These are phyloP conservation scores for Dryas drummondii DNA, from an alignment of 306 rosid genomes.

Conservation along the genomic window DNA sequence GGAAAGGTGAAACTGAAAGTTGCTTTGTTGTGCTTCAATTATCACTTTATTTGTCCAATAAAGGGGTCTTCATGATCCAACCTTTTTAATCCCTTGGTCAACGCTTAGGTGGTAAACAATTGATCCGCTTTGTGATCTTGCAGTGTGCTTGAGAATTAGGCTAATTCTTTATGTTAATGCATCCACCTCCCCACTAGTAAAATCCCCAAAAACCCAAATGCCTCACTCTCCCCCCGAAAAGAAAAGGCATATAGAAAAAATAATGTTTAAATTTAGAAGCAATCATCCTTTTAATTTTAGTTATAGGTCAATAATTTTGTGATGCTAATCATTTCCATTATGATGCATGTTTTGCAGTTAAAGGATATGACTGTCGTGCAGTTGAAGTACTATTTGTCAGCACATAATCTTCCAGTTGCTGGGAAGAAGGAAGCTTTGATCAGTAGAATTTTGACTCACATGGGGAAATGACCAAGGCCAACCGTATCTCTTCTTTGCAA, in stretches of 20 bases:
- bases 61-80: background rate
- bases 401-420: conserved; percentile 75
- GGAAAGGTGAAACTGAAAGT: conserved; percentile 65
- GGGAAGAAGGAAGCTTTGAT: conserved; percentile 86
- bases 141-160: background rate
- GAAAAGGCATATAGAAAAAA: background rate
- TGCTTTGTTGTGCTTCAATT: conserved; percentile 13
- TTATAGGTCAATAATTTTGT: background rate
- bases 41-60: background rate
- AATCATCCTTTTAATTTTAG: background rate
- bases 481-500: background rate
- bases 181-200: conserved; percentile 1
- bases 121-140: background rate
- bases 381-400: conserved; percentile 68
- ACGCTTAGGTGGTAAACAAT: background rate
- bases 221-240: background rate
- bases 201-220: background rate
- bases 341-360: conserved; percentile 56
- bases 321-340: conserved; percentile 3
- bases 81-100: background rate
- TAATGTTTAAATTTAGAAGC: background rate
- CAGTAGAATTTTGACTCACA: conserved; percentile 72
- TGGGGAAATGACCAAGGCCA: conserved; percentile 59
- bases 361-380: conserved; percentile 79
- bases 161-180: background rate